These are phyloP conservation scores for Coemansia sp. DNA, from an alignment of 192 early-diverging fungal species.

Conservation along the genomic window DNA sequence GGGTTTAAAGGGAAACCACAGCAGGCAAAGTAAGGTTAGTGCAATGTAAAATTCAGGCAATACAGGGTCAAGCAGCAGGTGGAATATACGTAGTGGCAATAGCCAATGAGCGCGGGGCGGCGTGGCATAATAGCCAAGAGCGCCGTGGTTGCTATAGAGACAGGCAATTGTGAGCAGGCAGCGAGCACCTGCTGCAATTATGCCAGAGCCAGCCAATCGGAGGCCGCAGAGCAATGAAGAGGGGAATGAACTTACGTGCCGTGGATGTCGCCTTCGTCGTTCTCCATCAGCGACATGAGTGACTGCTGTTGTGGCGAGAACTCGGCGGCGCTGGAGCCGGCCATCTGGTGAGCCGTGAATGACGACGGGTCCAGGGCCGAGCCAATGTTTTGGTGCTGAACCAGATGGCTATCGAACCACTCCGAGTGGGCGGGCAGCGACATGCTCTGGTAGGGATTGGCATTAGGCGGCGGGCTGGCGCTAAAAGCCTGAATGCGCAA, in stretches of 20 bases:
- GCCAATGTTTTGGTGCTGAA: slow-evolving; percentile 56
- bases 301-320: slow-evolving; percentile 50
- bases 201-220: slow-evolving; percentile 1
- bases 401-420: slow-evolving; percentile 54
- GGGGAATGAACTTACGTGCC: slow-evolving; percentile 39
- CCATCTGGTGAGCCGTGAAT: slow-evolving; percentile 34
- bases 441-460: slow-evolving; percentile 60
- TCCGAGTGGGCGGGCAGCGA: slow-evolving; percentile 57
- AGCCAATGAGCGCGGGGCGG: slow-evolving; percentile 2
- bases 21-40: neutral
- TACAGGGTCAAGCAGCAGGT: neutral
- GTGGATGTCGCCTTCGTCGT: slow-evolving; percentile 37
- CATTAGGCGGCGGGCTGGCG: slow-evolving; percentile 31
- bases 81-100: neutral
- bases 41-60: neutral
- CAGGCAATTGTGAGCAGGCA: neutral
- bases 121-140: slow-evolving; percentile 6
- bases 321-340: slow-evolving; percentile 34
- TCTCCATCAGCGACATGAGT: slow-evolving; percentile 52
- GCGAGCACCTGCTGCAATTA: slow-evolving; percentile 7
- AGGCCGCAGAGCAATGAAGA: neutral
- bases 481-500: slow-evolving; percentile 44
- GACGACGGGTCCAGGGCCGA: slow-evolving; percentile 57
- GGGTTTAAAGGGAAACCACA: neutral
- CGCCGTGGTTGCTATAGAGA: neutral